Percentiles rank a stretch among this genome's conserved stretches.
These are phyloP conservation scores for Xylaria sp. DNA, from an alignment of 2,329 filamentous ascomycete genomes.

Conservation along the genomic window DNA sequence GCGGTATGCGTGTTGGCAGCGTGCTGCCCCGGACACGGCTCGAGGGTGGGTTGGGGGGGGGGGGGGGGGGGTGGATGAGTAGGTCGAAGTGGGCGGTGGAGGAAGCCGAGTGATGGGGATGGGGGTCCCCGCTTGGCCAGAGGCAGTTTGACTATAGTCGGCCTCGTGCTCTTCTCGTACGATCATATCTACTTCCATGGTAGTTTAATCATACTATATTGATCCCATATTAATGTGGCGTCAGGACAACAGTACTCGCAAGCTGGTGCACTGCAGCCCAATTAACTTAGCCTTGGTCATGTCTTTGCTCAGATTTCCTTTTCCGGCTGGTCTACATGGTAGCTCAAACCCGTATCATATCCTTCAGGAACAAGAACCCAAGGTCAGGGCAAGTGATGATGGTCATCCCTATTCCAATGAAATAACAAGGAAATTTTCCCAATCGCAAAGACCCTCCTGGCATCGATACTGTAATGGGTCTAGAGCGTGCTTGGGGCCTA, in stretches of 20 bases:
- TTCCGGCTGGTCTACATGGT: no score
- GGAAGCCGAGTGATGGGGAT: background rate
- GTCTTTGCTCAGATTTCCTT: no score
- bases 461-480: no score
- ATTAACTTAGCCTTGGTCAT: no score
- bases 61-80: constrained; percentile 23
- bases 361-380: no score
- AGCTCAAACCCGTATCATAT: no score
- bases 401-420: no score
- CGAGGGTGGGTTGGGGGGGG: constrained; percentile 23
- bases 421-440: no score
- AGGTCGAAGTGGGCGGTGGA: constrained; percentile 24
- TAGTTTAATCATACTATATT: background rate
- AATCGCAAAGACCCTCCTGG: no score
- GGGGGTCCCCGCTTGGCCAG: background rate
- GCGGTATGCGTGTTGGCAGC: constrained; percentile 25
- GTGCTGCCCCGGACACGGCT: constrained; percentile 20
- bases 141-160: background rate
- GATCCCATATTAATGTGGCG: background rate
- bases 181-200: background rate
- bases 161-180: background rate
- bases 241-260: background rate
- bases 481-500: no score
- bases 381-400: no score
- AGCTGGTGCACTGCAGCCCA: no score